A percentile compares a stretch with the other conserved stretches of the same genome.
Conservation (phyloP, 2,329 filamentous ascomycete species). For the Tolypocladium amazonense region DNA sequence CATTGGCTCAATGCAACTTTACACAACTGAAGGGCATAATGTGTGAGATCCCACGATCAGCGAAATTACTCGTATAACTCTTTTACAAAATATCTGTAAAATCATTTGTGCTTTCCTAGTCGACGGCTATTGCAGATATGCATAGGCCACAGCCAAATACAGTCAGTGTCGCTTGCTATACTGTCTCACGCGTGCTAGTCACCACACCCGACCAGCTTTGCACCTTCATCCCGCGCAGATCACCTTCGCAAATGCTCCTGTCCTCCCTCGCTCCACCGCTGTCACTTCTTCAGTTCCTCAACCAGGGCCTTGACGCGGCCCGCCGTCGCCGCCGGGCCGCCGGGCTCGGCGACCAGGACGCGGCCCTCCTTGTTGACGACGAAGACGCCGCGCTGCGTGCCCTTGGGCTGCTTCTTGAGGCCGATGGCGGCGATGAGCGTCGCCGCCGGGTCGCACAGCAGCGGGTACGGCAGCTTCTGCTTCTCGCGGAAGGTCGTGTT, state of each 20-base stretch:
- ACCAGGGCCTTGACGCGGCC: constrained; percentile 67
- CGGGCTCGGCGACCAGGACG: constrained; percentile 63
- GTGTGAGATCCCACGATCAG: too few relatives aligned
- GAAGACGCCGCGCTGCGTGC: constrained; percentile 80
- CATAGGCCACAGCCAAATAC: neutral
- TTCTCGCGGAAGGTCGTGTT: constrained; percentile 91
- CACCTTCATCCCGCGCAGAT: neutral
- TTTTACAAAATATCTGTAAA: neutral
- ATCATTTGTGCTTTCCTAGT: neutral
- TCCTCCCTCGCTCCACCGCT: neutral
- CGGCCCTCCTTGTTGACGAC: constrained; percentile 75
- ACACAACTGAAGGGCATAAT: neutral
- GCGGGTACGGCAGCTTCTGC: constrained; percentile 77
- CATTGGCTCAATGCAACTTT: neutral
- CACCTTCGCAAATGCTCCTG: neutral
- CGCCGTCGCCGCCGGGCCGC: constrained; percentile 68
- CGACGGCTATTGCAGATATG: neutral
- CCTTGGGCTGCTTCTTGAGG: constrained; percentile 74
- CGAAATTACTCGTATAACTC: too few relatives aligned
- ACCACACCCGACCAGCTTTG: neutral
- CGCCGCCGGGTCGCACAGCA: constrained; percentile 71
- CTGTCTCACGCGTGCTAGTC: neutral
- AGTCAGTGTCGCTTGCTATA: constrained; percentile 2
- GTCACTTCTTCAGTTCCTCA: constrained; percentile 24
- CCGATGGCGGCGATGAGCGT: constrained; percentile 77